These are phyloP conservation scores for Triticum aestivum DNA, from an alignment of 176 grass and related monocot species.

Conservation along the genomic window IWGSC_CS_RefSeq_v2.1 NC_057801.1:470063844-470064343, in stretches of 20 bases:
- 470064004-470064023: constrained; percentile 60
- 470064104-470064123: constrained; percentile 56
- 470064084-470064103: constrained; percentile 51
- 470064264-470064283: background rate
- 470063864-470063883: background rate
- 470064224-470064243: constrained; percentile 29
- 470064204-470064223: constrained; percentile 62
- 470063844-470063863: background rate
- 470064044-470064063: constrained; percentile 72
- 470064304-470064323: constrained; percentile 15
- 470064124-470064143: constrained; percentile 75
- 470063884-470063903: background rate
- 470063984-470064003: constrained; percentile 72
- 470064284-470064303: constrained; percentile 33
- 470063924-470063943: background rate
- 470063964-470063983: constrained; percentile 31
- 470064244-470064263: constrained; percentile 30
- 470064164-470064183: constrained; percentile 38
- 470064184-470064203: constrained; percentile 79
- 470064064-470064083: constrained; percentile 68
- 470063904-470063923: constrained; percentile 9
- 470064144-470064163: constrained; percentile 56
- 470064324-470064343: constrained; percentile 41
- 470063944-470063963: constrained; percentile 42
- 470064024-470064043: constrained; percentile 30